Evolutionary conservation across 805 yeast genomes (phyloP).

Genomic region (Zygotorulaspora danielsina): DNA sequence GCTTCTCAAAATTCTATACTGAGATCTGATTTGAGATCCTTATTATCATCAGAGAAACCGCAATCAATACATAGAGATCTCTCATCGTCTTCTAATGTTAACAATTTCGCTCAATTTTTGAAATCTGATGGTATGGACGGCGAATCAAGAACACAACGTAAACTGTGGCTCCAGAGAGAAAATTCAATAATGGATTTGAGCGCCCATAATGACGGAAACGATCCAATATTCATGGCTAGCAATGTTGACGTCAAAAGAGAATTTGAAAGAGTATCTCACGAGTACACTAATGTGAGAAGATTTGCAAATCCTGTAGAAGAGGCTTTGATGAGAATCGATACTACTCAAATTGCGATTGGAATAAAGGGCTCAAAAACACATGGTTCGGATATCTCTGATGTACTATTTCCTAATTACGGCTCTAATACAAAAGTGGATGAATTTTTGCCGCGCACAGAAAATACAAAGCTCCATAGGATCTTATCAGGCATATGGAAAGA

Average conservation of each 20-base stretch:
- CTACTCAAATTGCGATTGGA: conserved; percentile 13
- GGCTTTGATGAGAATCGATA: conserved; percentile 50
- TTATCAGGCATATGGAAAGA: conserved; percentile 32
- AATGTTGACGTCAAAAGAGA: conserved; percentile 63
- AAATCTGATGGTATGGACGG: conserved; percentile 37
- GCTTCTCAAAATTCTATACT: conserved; percentile 15
- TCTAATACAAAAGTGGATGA: conserved; percentile 16
- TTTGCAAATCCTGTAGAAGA: conserved; percentile 66
- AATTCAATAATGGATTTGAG: conserved; percentile 59
- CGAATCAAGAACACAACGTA: conserved; percentile 77
- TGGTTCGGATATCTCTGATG: conserved; percentile 7
- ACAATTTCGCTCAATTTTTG: conserved; percentile 42
- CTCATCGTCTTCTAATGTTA: conserved; percentile 15
- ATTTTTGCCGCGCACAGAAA: conserved; percentile 18
- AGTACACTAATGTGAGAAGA: conserved; percentile 64
- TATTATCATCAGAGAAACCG: conserved; percentile 4
- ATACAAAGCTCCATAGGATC: conserved; percentile 25
- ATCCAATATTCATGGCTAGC: conserved; percentile 39
- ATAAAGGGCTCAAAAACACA: conserved; percentile 10
- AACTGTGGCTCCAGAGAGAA: conserved; percentile 79
- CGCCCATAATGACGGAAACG: conserved; percentile 27
- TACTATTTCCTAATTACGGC: conserved; percentile 9
- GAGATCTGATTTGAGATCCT: conserved; percentile 10
- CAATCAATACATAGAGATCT: conserved; percentile 8
- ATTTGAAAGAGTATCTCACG: conserved; percentile 72